Evolutionary conservation across 2,329 filamentous ascomycete species (phyloP).

Genomic region (Arthrobotrys sinensis): DNA sequence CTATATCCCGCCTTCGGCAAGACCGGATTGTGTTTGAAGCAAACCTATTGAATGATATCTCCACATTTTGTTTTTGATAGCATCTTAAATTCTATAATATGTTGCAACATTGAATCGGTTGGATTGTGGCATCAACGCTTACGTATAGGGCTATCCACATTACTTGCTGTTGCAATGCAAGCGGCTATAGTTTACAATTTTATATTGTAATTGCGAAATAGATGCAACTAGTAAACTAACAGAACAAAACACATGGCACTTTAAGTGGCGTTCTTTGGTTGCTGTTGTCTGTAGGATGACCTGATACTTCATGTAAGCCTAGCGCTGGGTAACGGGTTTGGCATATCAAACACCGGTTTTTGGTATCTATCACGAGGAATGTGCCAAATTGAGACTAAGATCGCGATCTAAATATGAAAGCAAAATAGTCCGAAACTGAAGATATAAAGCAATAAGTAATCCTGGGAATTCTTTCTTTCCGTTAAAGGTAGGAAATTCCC

Average conservation of each 20-base stretch:
- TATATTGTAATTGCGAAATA: slow-evolving; percentile 35
- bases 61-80: background rate
- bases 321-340: slow-evolving; percentile 23
- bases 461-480: slow-evolving; percentile 46
- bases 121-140: slow-evolving; percentile 13
- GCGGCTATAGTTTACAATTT: slow-evolving; percentile 40
- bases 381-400: slow-evolving; percentile 33
- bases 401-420: slow-evolving; percentile 34
- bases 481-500: slow-evolving; percentile 40
- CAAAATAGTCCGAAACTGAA: slow-evolving; percentile 22
- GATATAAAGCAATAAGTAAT: slow-evolving; percentile 18
- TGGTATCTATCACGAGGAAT: slow-evolving; percentile 28
- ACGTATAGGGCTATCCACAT: slow-evolving; percentile 22
- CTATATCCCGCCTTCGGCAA: background rate
- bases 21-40: slow-evolving; percentile 9
- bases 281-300: slow-evolving; percentile 17
- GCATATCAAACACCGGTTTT: slow-evolving; percentile 28
- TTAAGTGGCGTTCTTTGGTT: slow-evolving; percentile 17
- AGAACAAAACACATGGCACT: slow-evolving; percentile 23
- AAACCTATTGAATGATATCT: background rate
- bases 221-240: slow-evolving; percentile 5
- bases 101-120: background rate
- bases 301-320: slow-evolving; percentile 21
- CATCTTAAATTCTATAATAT: background rate
- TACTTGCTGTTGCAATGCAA: slow-evolving; percentile 21